phyloP scores from a whole-genome alignment of 192 early-diverging fungal genomes.

The Rhizoclosmatium globosum region DNA sequence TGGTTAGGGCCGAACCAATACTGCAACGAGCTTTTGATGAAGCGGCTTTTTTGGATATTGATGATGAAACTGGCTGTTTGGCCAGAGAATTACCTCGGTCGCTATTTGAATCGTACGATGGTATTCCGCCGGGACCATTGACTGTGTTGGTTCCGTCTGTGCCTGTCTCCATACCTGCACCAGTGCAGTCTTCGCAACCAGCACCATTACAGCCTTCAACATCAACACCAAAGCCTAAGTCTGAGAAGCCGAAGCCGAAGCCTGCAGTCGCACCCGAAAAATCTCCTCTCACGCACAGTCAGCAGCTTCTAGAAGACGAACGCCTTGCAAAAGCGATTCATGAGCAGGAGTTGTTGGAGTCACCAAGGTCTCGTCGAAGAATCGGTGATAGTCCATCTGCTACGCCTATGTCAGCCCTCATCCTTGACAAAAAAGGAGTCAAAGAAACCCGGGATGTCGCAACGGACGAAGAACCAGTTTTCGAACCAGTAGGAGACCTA shows the following conservation, averaged over 20 bases:
- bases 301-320: slow-evolving; percentile 22
- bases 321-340: slow-evolving; percentile 31
- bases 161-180: background rate
- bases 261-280: background rate
- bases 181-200: background rate
- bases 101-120: slow-evolving; percentile 24
- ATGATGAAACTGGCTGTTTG: slow-evolving; percentile 41
- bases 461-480: background rate
- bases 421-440: background rate
- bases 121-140: background rate
- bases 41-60: slow-evolving; percentile 33
- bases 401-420: background rate
- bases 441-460: background rate
- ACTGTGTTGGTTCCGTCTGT: background rate
- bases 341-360: slow-evolving; percentile 15
- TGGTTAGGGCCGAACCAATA: slow-evolving; percentile 37
- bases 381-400: background rate
- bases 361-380: background rate
- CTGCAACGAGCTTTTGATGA: slow-evolving; percentile 14
- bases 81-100: slow-evolving; percentile 20
- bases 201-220: too few relatives aligned
- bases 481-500: background rate
- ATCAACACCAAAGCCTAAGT: too few relatives aligned
- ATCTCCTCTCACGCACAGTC: background rate
- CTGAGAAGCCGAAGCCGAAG: background rate